Base-by-base conservation (phyloP, 2,329 filamentous ascomycete species). In the Verticillium klebahnii region DNA sequence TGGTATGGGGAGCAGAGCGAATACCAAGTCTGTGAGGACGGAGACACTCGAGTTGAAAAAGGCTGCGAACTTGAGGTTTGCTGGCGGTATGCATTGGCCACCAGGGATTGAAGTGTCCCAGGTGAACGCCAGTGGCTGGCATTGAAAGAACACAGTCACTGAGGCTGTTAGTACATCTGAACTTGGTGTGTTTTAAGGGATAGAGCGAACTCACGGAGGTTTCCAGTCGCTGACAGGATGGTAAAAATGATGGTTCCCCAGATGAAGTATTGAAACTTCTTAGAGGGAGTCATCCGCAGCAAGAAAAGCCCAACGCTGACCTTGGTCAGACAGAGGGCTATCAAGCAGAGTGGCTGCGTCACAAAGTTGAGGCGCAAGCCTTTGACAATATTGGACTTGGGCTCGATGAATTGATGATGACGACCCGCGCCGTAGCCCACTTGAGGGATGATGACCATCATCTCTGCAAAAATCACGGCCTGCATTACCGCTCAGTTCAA, bases 331-430 rank as follows among this genome's bases (percentile, higher is more conserved):
- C 66, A 68, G 6, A 73, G 61, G 19, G 60, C 66, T n/a, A 71
- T 62, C 3, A 73, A 62, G 17, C 67, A 72, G 25, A 72, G 40
- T 2, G 71, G 71, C 60, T 73, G 71, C 0, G 70, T 73, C 54
- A 69, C 67, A 29, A 73, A 73, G 69, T 73, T 73, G 54, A 72
- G 65, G 54, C 69, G 67, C 5, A 73, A 61, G 1, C 69, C 71
- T 2, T 59, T 66, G 25, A 50, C 36, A 31, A 70, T 57, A 31
- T 72, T 69, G 14, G 61, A 59, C 1, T 62, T 23, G 5, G 69
- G 69, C 5, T 66, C 19, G 57, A 73, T 71, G 62, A 71, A 69
- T 9, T 68, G 62, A 25, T 65, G 63, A 56, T 73, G 71, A 7
- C 67, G 65, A 12, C 71, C 71, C 2, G 66, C 71, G 19, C 71